Conservation (phyloP, 768 basidiomycete genomes). For the Tubosaeta brunneosetosa region DNA sequence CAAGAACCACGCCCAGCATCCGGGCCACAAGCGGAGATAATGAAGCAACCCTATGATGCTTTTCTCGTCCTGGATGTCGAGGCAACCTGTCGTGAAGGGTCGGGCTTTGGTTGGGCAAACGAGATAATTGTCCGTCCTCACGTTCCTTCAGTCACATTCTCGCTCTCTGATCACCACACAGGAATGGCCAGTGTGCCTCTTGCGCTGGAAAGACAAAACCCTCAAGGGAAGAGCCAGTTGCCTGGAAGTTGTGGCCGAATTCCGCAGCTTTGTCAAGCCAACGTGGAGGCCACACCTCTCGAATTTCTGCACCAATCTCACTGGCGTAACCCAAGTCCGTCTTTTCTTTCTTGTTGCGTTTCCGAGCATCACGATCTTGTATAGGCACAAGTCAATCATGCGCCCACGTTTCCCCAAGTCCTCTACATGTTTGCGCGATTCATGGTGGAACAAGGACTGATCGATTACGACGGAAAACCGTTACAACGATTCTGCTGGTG, state of each 20-base stretch:
- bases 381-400: conserved; percentile 77
- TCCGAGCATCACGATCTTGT: conserved; percentile 3
- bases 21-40: conserved; percentile 12
- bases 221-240: conserved; percentile 45
- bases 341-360: conserved; percentile 1
- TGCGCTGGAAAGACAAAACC: conserved; percentile 72
- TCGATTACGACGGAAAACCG: conserved; percentile 53
- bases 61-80: conserved; percentile 91
- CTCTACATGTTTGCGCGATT: conserved; percentile 61
- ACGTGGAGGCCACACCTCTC: conserved; percentile 81
- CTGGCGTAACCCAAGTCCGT: conserved; percentile 89
- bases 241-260: conserved; percentile 73
- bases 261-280: conserved; percentile 83
- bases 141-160: conserved; percentile 1
- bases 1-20: background rate
- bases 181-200: conserved; percentile 92
- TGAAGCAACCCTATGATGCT: conserved; percentile 58
- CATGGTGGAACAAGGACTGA: conserved; percentile 64
- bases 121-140: conserved; percentile 80
- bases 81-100: conserved; percentile 69
- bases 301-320: conserved; percentile 79
- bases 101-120: conserved; percentile 78
- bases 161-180: conserved; percentile 6
- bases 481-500: conserved; percentile 75
- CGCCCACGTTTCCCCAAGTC: conserved; percentile 72